Conservation (phyloP, 345 rosid species). For the Murraya koenigii region DNA sequence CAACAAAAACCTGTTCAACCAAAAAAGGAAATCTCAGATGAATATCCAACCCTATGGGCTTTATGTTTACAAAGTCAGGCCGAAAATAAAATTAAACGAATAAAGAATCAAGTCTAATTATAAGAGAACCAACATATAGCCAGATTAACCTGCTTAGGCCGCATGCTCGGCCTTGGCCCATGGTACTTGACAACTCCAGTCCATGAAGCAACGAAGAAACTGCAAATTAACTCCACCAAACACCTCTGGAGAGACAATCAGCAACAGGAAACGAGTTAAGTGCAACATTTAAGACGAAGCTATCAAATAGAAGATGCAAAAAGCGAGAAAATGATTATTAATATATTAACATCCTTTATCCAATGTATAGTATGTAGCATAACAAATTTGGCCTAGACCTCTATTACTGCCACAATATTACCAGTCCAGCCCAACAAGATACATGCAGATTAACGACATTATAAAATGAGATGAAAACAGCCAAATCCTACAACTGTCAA, state of each 20-base stretch:
- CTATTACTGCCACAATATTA: neutral
- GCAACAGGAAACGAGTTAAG: slow-evolving; percentile 4
- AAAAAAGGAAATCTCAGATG: slow-evolving; percentile 17
- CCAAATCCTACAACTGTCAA: neutral
- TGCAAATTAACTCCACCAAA: slow-evolving; percentile 95
- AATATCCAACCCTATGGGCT: neutral
- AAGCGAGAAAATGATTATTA: neutral
- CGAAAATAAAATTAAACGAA: neutral
- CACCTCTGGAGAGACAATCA: slow-evolving; percentile 56
- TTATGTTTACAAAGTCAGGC: neutral
- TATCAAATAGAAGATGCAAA: neutral
- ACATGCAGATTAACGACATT: neutral
- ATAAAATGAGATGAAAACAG: neutral
- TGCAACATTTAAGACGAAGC: neutral
- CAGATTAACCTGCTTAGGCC: slow-evolving; percentile 82
- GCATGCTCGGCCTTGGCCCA: slow-evolving; percentile 94
- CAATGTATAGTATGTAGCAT: neutral
- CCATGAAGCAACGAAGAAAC: slow-evolving; percentile 99
- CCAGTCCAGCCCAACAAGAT: neutral
- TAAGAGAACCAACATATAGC: neutral
- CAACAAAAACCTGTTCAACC: slow-evolving; percentile 79
- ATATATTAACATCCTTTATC: neutral
- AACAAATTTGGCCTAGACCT: neutral
- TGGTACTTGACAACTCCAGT: slow-evolving; percentile 96
- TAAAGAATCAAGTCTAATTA: neutral